Evolutionary conservation across 1,284 basidiomycete genomes (phyloP), one percentile per base, ranked within the genome.

Genomic region (Papiliotrema fonsecae): DNA sequence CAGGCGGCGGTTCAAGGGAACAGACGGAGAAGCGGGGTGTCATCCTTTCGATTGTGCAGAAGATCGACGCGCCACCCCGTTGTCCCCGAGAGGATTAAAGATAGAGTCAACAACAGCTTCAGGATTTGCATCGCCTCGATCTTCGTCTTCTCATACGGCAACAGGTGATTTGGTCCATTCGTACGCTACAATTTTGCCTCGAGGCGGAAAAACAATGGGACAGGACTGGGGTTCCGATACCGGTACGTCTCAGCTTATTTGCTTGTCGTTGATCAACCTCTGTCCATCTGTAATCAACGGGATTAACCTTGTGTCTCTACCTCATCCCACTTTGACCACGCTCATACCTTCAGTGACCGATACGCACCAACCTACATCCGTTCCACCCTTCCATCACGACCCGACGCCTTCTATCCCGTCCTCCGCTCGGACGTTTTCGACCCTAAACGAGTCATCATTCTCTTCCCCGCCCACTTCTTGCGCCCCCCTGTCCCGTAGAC

Each of bases 341-440:
- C 34, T 35, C 34, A 35, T 4, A 6, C 34, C 5, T 19, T 5
- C 18, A 32, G 28, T 19, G n/a, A 44, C 42, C 4, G 4, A 28
- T 19, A 25, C 37, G 18, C 32, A 18, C 36, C 34, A 22, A 2
- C 36, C 48, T 10, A 37, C 53, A 18, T 40, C 47, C 27, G 18
- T 47, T 13, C 53, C 49, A 26, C 50, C 55, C 3, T 55, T 51
- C 39, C 51, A 55, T 25, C 49, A 55, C 32, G 56, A 56, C 28
- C 26, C 45, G 11, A 49, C 49, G 4, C 58, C 60, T 22, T 58
- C 60, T 22, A 52, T 56, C 3, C 60, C 62, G 25, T 45, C 28
- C 26, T 61, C 62, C 9, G 52, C 62, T 25, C 52, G 56, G 30
- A 60, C 54, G 14, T 22, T 56, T 11, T 50, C 49, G 25, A 53